Evolutionary conservation across 2,329 filamentous ascomycete species (phyloP).

Genomic region (Paramyrothecium roridum): DNA sequence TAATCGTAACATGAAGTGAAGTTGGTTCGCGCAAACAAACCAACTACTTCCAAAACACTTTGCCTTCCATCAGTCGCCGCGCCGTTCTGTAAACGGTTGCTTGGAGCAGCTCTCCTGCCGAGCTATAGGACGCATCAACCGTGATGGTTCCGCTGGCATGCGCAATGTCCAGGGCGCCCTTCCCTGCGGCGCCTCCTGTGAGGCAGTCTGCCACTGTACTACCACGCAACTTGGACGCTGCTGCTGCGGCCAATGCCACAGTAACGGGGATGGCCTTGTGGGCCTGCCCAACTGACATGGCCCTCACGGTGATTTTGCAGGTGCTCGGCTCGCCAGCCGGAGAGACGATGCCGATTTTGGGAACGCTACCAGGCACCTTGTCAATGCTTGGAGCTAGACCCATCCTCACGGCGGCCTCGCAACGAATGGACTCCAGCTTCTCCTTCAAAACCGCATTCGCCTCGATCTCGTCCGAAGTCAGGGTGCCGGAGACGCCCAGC

Average conservation of each 20-base stretch:
- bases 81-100: conserved; percentile 45
- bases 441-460: conserved; percentile 32
- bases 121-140: conserved; percentile 23
- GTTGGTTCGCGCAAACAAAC: no score
- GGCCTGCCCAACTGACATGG: conserved; percentile 46
- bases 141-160: conserved; percentile 41
- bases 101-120: conserved; percentile 25
- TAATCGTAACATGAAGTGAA: no score
- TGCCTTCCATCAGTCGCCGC: conserved; percentile 43
- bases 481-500: conserved; percentile 44
- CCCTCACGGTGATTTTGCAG: conserved; percentile 31
- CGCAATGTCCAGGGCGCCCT: conserved; percentile 32
- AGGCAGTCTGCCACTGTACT: conserved; percentile 31
- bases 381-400: conserved; percentile 37
- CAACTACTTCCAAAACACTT: conserved; percentile 23
- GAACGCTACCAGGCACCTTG: conserved; percentile 48
- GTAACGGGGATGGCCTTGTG: conserved; percentile 50
- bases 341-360: conserved; percentile 57
- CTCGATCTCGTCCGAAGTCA: conserved; percentile 51
- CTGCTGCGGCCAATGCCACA: conserved; percentile 31
- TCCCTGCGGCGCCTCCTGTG: conserved; percentile 13
- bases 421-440: conserved; percentile 50
- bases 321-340: conserved; percentile 28
- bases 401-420: conserved; percentile 53
- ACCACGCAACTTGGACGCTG: conserved; percentile 39